Conservation (phyloP, 495 filamentous ascomycete species). For the Choiromyces venosus region DNA sequence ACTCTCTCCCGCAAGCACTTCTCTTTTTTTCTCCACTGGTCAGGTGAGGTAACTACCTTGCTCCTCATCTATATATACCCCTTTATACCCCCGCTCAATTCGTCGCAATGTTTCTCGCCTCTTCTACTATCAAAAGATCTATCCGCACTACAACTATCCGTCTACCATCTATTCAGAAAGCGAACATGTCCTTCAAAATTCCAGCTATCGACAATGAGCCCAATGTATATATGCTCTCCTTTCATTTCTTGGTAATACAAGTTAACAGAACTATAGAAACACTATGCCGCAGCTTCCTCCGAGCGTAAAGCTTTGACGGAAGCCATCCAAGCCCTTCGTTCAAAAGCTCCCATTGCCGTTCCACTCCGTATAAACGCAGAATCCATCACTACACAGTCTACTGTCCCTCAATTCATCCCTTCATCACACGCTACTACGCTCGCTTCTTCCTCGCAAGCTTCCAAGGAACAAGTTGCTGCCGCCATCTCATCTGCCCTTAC, state of each 20-base stretch:
- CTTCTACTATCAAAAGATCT: neutral
- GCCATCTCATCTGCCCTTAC: conserved; percentile 76
- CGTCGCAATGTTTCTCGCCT: neutral
- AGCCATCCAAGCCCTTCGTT: conserved; percentile 59
- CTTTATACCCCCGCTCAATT: neutral
- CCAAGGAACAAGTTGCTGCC: conserved; percentile 60
- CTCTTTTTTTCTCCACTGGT: neutral
- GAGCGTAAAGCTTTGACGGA: conserved; percentile 69
- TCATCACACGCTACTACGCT: conserved; percentile 64
- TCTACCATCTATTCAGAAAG: conserved; percentile 11
- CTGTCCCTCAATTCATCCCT: conserved; percentile 61
- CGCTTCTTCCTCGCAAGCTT: conserved; percentile 73
- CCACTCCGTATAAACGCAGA: conserved; percentile 75
- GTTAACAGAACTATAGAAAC: conserved; percentile 54
- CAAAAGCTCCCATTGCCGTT: conserved; percentile 59
- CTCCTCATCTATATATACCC: neutral
- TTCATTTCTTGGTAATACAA: neutral
- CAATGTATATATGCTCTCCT: conserved; percentile 60
- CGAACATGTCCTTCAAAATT: conserved; percentile 67
- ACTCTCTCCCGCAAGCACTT: neutral
- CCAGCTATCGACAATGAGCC: conserved; percentile 86
- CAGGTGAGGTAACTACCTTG: neutral
- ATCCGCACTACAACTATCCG: neutral
- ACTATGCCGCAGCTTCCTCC: conserved; percentile 73
- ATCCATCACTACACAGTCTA: conserved; percentile 45